Evolutionary conservation across 192 early-diverging fungal species (phyloP).

Genomic region (Rhizophagus clarus): DNA sequence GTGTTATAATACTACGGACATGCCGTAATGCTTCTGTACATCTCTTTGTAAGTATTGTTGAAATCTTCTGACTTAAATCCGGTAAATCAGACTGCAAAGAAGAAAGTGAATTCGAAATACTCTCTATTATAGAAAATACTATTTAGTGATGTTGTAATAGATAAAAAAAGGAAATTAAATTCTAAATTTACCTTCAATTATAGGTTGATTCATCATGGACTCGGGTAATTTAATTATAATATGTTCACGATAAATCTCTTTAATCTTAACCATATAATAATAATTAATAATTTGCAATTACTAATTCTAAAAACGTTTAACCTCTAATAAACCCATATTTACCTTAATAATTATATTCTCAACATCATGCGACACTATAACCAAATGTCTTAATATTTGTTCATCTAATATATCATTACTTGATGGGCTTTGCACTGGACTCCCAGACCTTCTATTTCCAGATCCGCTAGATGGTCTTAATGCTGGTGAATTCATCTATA

Average conservation of each 20-base stretch:
- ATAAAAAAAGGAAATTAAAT: conserved; percentile 9
- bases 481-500: not conserved
- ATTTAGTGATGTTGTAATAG: not conserved
- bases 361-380: conserved; percentile 46
- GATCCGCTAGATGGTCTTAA: conserved; percentile 24
- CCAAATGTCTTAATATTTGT: conserved; percentile 40
- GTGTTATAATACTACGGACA: conserved; percentile 42
- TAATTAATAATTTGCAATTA: not conserved
- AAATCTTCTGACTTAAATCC: conserved; percentile 43
- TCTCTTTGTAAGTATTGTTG: conserved; percentile 44
- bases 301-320: not conserved
- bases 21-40: conserved; percentile 49
- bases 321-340: not conserved
- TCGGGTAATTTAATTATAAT: conserved; percentile 52
- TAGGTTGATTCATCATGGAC: conserved; percentile 44
- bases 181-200: conserved; percentile 45
- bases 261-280: conserved; percentile 21
- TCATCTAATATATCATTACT: conserved; percentile 33
- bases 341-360: conserved; percentile 39
- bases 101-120: not conserved
- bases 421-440: conserved; percentile 16
- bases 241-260: conserved; percentile 32
- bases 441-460: conserved; percentile 8
- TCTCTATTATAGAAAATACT: conserved; percentile 31
- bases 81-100: conserved; percentile 39